Evolutionary conservation across 1,139 yeast genomes (phyloP).

Genomic region (Candida sojae): DNA sequence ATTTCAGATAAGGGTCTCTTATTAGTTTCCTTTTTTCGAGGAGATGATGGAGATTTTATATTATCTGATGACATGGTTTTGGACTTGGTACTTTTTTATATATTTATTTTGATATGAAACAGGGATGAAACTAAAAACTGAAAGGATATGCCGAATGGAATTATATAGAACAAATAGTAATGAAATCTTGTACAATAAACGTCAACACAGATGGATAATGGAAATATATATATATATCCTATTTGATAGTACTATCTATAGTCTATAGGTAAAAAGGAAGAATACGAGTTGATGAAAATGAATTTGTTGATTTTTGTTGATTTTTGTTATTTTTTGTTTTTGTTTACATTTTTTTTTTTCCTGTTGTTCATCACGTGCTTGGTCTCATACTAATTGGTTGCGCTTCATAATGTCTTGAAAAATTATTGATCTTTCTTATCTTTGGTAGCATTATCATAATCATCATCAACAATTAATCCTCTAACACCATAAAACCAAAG

Average conservation of each 20-base stretch:
- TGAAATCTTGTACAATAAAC: background rate
- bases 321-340: background rate
- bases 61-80: background rate
- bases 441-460: background rate
- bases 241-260: background rate
- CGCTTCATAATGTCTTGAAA: too few relatives aligned
- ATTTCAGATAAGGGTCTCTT: constrained; percentile 11
- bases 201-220: background rate
- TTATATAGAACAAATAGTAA: background rate
- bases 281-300: background rate
- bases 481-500: constrained; percentile 9
- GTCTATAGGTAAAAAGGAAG: background rate
- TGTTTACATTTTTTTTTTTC: background rate
- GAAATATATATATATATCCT: background rate
- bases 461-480: constrained; percentile 3
- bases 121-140: constrained; percentile 5
- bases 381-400: too few relatives aligned
- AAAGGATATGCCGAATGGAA: background rate
- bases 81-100: too few relatives aligned
- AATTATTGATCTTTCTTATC: background rate
- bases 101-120: constrained; percentile 7
- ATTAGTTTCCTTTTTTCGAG: background rate
- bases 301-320: background rate
- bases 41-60: background rate
- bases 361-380: background rate